Evolutionary conservation across 805 yeast species (phyloP), one percentile per base, ranked within the genome.

Genomic region (Suhomyces tanzawaensis): DNA sequence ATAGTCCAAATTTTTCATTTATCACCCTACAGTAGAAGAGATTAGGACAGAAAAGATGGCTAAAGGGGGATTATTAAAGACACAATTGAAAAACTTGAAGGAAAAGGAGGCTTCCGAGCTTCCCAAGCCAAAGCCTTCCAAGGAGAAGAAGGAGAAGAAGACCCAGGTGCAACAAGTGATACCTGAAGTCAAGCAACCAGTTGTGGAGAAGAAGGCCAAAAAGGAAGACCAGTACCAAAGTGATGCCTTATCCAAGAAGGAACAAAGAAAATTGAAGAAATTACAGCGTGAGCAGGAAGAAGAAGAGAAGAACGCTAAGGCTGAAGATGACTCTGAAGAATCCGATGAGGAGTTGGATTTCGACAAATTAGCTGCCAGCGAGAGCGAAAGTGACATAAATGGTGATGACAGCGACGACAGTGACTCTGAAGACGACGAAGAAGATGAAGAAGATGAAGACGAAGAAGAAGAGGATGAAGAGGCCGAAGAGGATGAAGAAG

Each of bases 401-500:
- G 69, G 53, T 32, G 61, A 52, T 5, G 61, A 55, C 2, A 64
- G 57, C 8, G 69, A 55, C 3, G 66, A 63, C 34, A 61, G 67
- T 29, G 66, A 67, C 32, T 76, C 64, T 3, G 72, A 60, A 4
- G 74, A 64, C 2, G 79, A 71, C 8, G 79, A 74, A 4, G 79
- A 71, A 1, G 77, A 67, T 7, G 80, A 72, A 12, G 80, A 74
- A 27, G 81, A 72, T 29, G 81, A 74, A 21, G 85, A 77, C 29
- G 62, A 45, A 3, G 87, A 79, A 39, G 90, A 84, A 48, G 78
- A 73, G 6, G 79, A 71, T 2, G 77, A 68, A 11, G 80, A 71
- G n/a, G 80, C 73, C 32, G 81, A 73, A 31, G 81, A 74, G 23
- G 85, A 77, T 31, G 62, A 45, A 9, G 91, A 81, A 6, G 85